Base-by-base conservation (phyloP, 352 stramenopile genomes). In the Saprolegnia parasitica region DNA sequence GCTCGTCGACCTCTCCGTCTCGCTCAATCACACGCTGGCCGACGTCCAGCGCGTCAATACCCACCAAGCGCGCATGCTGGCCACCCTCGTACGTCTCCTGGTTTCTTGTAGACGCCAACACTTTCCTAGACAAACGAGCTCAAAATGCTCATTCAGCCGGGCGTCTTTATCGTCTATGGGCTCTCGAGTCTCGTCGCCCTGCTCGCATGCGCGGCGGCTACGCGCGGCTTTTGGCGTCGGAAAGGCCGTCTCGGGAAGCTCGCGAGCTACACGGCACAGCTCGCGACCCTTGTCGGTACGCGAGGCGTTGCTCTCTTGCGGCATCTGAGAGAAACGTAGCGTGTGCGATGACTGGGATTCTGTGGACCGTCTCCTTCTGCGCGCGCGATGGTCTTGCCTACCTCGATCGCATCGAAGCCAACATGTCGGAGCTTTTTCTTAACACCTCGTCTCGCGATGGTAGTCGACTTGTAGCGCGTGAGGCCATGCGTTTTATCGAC, bases 341-440 rank as follows among this genome's bases (percentile, higher is more conserved):
- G 0, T 56, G 88, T 15, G 26, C 86, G 46, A 32, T 88, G 4
- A 76, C 71, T 0, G 84, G 84, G 5, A 72, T 86, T 1, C 61
- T 89, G 5, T 90, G 87, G 65, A 77, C 78, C 0, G 61, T 80
- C 15, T 74, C 71, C 42, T 72, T 77, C 45, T 84, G 87, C 75
- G 67, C 75, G 0, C 73, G 80, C 32, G 82, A 92, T 60, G 78
- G 78, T 39, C 76, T 89, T n/a, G 46, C 73, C 0, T 68, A 75
- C 0, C 56, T 92, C 0, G 56, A 81, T 21, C 56, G 79, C 1
- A 65, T 90, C 26, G 72, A 83, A 9, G 16, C 39, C 10, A 80
- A 83, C 56, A 67, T 76, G 10, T 67, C 74, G 0, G 40, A 65
- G 2, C 79, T 90, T 56, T 47, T 87, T 0, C 40, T 20, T 3